These are phyloP conservation scores for Pholiota conissans DNA, from an alignment of 768 basidiomycete species.

Conservation along the genomic window DNA sequence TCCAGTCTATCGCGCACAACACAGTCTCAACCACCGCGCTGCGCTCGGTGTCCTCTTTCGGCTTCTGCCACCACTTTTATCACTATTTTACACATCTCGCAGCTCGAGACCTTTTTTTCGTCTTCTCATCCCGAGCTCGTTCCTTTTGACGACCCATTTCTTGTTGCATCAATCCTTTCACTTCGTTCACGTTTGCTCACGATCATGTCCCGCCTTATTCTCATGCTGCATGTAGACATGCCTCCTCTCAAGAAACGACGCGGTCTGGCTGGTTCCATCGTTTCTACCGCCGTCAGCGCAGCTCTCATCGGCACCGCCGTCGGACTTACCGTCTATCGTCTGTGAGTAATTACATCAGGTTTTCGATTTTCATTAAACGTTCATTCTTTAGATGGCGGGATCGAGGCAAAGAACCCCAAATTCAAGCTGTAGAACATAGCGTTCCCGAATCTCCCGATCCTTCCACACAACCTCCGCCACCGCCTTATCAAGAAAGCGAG, in stretches of 20 bases:
- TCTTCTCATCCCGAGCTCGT: constrained; percentile 3
- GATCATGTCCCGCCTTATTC: constrained; percentile 35
- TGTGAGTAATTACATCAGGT: constrained; percentile 50
- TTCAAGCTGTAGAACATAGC: constrained; percentile 26
- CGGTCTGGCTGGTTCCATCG: constrained; percentile 78
- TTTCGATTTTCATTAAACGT: constrained; percentile 4
- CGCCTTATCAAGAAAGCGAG: constrained; percentile 51
- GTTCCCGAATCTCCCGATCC: constrained; percentile 30
- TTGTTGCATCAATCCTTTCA: constrained; percentile 7
- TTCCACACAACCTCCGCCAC: constrained; percentile 46
- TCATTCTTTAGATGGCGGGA: constrained; percentile 64
- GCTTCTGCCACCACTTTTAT: constrained; percentile 5
- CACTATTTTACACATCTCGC: neutral
- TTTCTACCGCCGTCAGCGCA: constrained; percentile 82
- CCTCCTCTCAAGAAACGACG: constrained; percentile 78
- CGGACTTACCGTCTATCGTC: constrained; percentile 81
- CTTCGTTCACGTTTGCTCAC: constrained; percentile 12
- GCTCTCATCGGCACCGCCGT: constrained; percentile 87
- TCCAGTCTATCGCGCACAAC: constrained; percentile 2
- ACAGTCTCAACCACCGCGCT: constrained; percentile 6
- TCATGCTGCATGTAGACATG: constrained; percentile 63
- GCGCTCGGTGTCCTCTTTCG: constrained; percentile 9
- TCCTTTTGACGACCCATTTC: constrained; percentile 2
- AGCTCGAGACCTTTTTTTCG: constrained; percentile 11
- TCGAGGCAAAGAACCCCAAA: constrained; percentile 50